Conservation (phyloP, 495 filamentous ascomycete species). For the Baudoinia panamericana region DNA sequence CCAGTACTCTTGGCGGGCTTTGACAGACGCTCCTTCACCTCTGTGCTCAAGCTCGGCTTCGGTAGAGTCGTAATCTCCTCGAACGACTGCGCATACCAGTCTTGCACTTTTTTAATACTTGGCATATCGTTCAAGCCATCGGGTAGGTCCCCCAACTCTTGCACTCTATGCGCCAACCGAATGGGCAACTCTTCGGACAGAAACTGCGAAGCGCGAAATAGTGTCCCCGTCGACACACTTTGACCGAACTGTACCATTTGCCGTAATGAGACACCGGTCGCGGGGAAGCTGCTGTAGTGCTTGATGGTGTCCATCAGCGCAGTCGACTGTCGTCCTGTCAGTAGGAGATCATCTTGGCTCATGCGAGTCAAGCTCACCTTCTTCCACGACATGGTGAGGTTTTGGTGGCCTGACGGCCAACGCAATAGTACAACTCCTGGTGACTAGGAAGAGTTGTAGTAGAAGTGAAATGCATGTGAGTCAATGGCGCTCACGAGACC, state of each 20-base stretch:
- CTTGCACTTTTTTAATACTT: slow-evolving; percentile 83
- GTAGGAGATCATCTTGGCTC: not conserved
- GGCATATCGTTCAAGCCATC: slow-evolving; percentile 98
- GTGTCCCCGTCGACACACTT: slow-evolving; percentile 51
- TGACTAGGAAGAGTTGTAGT: too few species aligned
- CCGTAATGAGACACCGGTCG: slow-evolving; percentile 86
- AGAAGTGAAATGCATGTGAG: not conserved
- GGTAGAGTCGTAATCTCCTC: slow-evolving; percentile 90
- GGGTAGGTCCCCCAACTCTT: slow-evolving; percentile 82
- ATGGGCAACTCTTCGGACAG: slow-evolving; percentile 96
- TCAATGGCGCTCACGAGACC: slow-evolving; percentile 4
- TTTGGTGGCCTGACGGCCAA: too few species aligned
- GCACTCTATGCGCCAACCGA: slow-evolving; percentile 86
- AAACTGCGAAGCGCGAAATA: slow-evolving; percentile 96
- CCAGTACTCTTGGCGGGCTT: slow-evolving; percentile 53
- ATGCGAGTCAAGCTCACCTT: slow-evolving; percentile 3
- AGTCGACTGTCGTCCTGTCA: slow-evolving; percentile 40
- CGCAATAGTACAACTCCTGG: too few species aligned
- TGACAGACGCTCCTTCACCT: slow-evolving; percentile 66
- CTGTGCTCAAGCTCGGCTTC: slow-evolving; percentile 58
- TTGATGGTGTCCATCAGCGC: slow-evolving; percentile 95
- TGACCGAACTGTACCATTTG: slow-evolving; percentile 97
- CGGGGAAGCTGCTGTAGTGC: slow-evolving; percentile 86
- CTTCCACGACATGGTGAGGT: slow-evolving; percentile 19
- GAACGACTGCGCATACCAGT: slow-evolving; percentile 99